Evolutionary conservation across 2,329 filamentous ascomycete species (phyloP), one percentile per base, ranked within the genome.

Genomic region (Whalleya microplaca): DNA sequence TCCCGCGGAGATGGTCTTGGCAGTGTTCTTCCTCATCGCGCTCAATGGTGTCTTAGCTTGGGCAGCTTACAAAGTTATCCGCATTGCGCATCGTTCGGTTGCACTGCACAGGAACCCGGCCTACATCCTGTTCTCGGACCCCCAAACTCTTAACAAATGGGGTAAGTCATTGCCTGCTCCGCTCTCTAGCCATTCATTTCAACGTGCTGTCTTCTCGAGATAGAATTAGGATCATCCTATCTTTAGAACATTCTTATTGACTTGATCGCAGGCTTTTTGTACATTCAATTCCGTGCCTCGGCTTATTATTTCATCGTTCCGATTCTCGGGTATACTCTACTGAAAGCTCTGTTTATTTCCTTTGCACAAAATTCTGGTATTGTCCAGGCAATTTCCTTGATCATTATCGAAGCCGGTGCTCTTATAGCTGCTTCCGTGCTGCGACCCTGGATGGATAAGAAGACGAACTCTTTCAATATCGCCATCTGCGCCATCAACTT

Each of bases 391-490:
- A 81, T 97, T 55, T 90, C 88, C 16, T 82, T 97, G 55, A 80
- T 98, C 41, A 80, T 97, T 57, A 86, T 97, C 54, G 94, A 98
- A 75, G 88, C 88, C 1, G 84, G 76, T 50, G 88, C 90, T 66
- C 81, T 98, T 54, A 89, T 96, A 66, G 86, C 78, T 20, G 87
- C 92, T 53, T 89, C 87, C 58, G 88, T 96, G 51, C 78, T 97
- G 64, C 88, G 91, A 58, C 94, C 94, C 18, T 98, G 92, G 89
- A 98, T 98, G 94, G 94, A 97, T 81, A 96, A 96, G 85, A 94
- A 93, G 78, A 96, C 92, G 59, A 98, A 97, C 75, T 88, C 88
- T 46, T 96, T 96, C 83, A 97, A 97, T 78, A 96, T 98, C 69
- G 85, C 92, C 58, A 97, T 97, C 68, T 89, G 87, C 61, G 89